Conservation (phyloP, 192 early-diverging fungal genomes). For the Backusella tarrabulga region DNA sequence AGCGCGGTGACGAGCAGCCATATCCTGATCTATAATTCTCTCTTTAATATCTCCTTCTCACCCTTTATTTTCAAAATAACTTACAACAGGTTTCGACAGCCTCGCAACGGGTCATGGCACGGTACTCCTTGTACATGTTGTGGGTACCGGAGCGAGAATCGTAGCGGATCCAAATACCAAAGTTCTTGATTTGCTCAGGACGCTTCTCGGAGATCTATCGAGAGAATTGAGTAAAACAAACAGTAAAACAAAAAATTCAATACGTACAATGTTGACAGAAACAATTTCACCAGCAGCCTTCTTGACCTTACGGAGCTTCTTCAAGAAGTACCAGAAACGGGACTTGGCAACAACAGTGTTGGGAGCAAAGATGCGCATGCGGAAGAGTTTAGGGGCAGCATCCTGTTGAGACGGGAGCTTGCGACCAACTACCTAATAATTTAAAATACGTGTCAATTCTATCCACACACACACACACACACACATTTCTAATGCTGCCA, state of each 20-base stretch:
- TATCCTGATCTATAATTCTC: slow-evolving; percentile 76
- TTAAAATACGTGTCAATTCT: background rate
- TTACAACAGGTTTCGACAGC: slow-evolving; percentile 65
- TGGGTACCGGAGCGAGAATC: slow-evolving; percentile 99
- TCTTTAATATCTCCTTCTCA: background rate
- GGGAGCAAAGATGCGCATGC: slow-evolving; percentile 98
- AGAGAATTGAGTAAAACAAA: no score
- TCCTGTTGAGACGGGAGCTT: slow-evolving; percentile 92
- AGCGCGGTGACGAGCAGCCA: slow-evolving; percentile 98
- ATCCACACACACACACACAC: background rate
- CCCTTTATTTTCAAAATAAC: background rate
- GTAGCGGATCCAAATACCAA: slow-evolving; percentile 99
- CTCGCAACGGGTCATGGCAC: slow-evolving; percentile 84
- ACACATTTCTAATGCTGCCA: background rate
- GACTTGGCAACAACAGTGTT: slow-evolving; percentile 98
- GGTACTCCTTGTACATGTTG: slow-evolving; percentile 99
- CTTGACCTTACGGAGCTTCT: slow-evolving; percentile 99
- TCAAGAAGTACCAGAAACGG: slow-evolving; percentile 99
- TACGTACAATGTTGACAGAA: slow-evolving; percentile 72
- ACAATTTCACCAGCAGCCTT: slow-evolving; percentile 99
- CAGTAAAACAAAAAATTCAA: no score
- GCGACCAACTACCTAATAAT: slow-evolving; percentile 85
- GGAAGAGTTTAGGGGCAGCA: slow-evolving; percentile 90
- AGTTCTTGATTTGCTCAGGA: slow-evolving; percentile 93
- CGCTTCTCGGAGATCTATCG: slow-evolving; percentile 93